Evolutionary conservation across 768 basidiomycete species (phyloP).

Genomic region (Hericium alpestre): DNA sequence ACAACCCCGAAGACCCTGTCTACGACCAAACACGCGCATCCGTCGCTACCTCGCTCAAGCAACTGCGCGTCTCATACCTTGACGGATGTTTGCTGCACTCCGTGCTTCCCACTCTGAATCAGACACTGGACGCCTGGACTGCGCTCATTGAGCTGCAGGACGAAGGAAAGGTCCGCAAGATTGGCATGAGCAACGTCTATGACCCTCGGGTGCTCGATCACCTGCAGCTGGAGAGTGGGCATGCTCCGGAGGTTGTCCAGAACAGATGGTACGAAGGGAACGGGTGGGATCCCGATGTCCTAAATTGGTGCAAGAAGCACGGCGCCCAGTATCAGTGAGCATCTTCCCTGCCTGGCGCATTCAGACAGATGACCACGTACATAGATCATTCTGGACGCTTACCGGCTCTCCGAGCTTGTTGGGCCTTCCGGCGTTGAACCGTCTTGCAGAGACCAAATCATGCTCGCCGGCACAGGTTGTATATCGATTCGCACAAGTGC

Average conservation of each 20-base stretch:
- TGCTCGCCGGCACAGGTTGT: conserved; percentile 57
- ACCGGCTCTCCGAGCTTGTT: conserved; percentile 64
- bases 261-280: conserved; percentile 82
- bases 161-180: conserved; percentile 48
- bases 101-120: conserved; percentile 45
- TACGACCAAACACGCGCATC: conserved; percentile 53
- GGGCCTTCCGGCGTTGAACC: conserved; percentile 31
- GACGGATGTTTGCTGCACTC: conserved; percentile 77
- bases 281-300: conserved; percentile 58
- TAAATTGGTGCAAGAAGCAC: conserved; percentile 51
- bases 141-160: conserved; percentile 52
- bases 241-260: conserved; percentile 60
- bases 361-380: not conserved
- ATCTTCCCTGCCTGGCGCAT: conserved; percentile 6
- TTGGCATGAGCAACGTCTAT: conserved; percentile 75
- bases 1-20: conserved; percentile 44
- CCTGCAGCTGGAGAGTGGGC: conserved; percentile 39
- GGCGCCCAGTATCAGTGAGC: conserved; percentile 64
- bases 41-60: conserved; percentile 50
- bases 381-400: conserved; percentile 84
- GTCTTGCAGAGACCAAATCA: conserved; percentile 33
- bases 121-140: conserved; percentile 63
- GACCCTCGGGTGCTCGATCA: conserved; percentile 45
- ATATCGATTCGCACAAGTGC: conserved; percentile 57
- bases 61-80: conserved; percentile 63